Base-by-base conservation (phyloP, 805 yeast genomes). In the Naumovozyma dairenensis region DNA sequence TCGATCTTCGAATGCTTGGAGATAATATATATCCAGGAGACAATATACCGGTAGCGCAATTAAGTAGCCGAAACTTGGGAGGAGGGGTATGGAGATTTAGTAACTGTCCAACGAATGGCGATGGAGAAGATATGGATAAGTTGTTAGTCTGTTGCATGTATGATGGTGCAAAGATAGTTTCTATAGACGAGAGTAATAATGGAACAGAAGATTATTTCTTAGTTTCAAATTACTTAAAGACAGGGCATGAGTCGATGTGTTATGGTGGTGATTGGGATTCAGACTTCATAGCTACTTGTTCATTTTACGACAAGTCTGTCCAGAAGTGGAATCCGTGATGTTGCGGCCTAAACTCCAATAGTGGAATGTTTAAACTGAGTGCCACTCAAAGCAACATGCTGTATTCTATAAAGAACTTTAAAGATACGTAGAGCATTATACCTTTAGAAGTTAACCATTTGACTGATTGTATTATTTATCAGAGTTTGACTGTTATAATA, bases 41-140 rank as follows among this genome's bases (percentile, higher is more conserved):
- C n/a, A 53, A 52, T 18, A 60, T 70, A 1, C 89, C 89, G 0
- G 58, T 55, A 20, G 62, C 65, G 0, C 50, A 53, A n/a, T 19
- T 34, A 5, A 55, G 63, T 10, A 60, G 62, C 28, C 55, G 63
- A 19, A 69, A 77, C 30, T 61, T 92, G 3, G 87, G 85, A 1
- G 97, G 98, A 5, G 98, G 98, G 2, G 97, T 89, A 3, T 89
- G 98, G 98, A 65, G 95, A 46, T 65, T 92, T 37, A 61, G 75
- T 6, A 95, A 94, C 2, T 65, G 72, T 14, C 72, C 75, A 0
- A 35, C 43, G 0, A 44, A 49, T n/a, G 13, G 10, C 3, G 25
- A 19, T 14, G 10, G 16, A 16, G 5, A 2, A 19, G 7, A 4
- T 12, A 12, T 25, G 36, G 59, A 71, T 36, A 60, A 72, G 27